Percentiles rank a stretch among this genome's conserved stretches.
These are phyloP conservation scores for Eutrema japonicum DNA, from an alignment of 345 rosid species.

Conservation along the genomic window DNA sequence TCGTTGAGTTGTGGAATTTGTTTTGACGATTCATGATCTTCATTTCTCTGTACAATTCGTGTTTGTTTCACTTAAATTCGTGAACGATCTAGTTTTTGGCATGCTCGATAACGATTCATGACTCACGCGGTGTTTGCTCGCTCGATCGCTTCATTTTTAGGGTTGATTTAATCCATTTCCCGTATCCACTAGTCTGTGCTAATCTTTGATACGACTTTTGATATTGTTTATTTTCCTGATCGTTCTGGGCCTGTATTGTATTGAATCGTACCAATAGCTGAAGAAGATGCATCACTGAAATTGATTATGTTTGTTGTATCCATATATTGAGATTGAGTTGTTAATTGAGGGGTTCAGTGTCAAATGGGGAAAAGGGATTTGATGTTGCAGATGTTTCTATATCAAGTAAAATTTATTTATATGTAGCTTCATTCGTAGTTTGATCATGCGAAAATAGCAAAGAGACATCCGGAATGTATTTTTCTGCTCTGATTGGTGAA, in stretches of 20 bases:
- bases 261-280: no score
- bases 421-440: background rate
- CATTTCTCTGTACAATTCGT: background rate
- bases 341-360: background rate
- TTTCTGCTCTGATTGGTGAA: background rate
- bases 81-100: conserved; percentile 25
- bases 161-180: background rate
- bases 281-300: no score
- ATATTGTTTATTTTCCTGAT: no score
- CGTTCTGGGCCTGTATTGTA: no score
- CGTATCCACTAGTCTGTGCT: no score
- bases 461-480: background rate
- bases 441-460: background rate
- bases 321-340: conserved; percentile 1
- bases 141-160: background rate
- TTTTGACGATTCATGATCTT: conserved; percentile 3
- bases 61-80: conserved; percentile 24
- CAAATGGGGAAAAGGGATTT: background rate
- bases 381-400: background rate
- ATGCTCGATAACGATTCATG: conserved; percentile 9
- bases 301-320: no score
- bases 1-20: conserved; percentile 12
- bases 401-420: background rate
- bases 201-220: no score
- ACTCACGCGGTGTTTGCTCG: background rate